Evolutionary conservation across 1,139 yeast species (phyloP).

Genomic region (Saccharomyces hybrid): DNA sequence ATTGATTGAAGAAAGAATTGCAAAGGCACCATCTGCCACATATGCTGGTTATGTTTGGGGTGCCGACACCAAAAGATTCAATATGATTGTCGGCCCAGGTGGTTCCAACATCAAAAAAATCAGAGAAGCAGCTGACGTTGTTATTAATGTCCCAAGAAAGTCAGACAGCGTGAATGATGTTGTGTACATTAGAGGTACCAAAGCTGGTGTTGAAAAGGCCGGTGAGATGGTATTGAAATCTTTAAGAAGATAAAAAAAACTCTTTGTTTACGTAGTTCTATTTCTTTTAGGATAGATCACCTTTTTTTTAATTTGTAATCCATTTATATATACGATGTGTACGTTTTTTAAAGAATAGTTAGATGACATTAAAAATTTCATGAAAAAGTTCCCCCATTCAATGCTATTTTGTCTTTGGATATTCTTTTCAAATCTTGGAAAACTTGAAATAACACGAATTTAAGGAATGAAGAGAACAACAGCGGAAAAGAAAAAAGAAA

Average conservation of each 20-base stretch:
- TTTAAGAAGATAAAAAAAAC: slow-evolving; percentile 12
- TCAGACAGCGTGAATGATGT: slow-evolving; percentile 44
- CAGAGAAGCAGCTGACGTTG: slow-evolving; percentile 50
- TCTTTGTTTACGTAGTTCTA: neutral
- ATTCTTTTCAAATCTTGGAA: no score
- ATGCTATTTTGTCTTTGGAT: neutral
- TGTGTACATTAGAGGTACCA: slow-evolving; percentile 38
- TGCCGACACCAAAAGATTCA: slow-evolving; percentile 39
- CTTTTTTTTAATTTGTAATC: neutral
- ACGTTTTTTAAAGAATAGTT: neutral
- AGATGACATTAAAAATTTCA: neutral
- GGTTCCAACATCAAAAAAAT: slow-evolving; percentile 60
- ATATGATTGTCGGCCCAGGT: slow-evolving; percentile 65
- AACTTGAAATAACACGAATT: neutral
- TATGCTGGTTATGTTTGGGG: slow-evolving; percentile 44
- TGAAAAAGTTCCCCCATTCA: neutral
- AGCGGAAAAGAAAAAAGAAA: neutral
- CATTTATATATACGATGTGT: slow-evolving; percentile 1
- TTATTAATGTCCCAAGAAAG: slow-evolving; percentile 56
- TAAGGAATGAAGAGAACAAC: neutral
- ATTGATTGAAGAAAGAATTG: slow-evolving; percentile 32
- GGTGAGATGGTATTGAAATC: slow-evolving; percentile 31
- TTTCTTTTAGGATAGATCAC: neutral
- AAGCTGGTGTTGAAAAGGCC: slow-evolving; percentile 38
- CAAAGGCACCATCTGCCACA: slow-evolving; percentile 33